phyloP scores from a whole-genome alignment of 1,284 basidiomycete species.

The Ganoderma lucidum region DNA sequence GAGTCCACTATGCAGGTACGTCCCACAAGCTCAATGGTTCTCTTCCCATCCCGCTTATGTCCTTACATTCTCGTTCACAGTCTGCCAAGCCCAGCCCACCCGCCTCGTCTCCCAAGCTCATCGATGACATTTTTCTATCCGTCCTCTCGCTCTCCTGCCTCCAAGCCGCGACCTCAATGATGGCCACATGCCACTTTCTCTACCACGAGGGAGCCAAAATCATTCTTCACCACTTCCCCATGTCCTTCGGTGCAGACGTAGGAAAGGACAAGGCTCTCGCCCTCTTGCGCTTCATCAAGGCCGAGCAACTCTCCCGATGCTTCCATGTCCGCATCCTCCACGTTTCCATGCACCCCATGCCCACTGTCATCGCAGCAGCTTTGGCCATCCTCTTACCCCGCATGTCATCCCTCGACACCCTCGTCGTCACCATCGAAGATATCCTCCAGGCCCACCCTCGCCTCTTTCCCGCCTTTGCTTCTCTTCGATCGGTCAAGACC shows the following conservation, averaged over 20 bases:
- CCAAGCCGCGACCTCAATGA: background rate
- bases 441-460: background rate
- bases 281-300: background rate
- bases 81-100: background rate
- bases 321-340: background rate
- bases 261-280: background rate
- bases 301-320: background rate
- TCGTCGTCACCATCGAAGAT: background rate
- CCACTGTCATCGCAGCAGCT: background rate
- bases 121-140: background rate
- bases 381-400: background rate
- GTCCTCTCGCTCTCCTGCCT: background rate
- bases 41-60: background rate
- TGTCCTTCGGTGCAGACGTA: background rate
- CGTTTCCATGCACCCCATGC: background rate
- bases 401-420: background rate
- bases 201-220: conserved; percentile 1
- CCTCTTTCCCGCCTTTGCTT: background rate
- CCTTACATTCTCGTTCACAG: background rate
- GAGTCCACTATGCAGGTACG: background rate
- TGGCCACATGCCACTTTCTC: background rate
- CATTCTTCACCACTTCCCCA: background rate
- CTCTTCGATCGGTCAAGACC: background rate
- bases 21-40: background rate
- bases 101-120: no score